Percentiles rank a stretch among this genome's conserved stretches.
Conservation (phyloP, 192 early-diverging fungal genomes). For the Allomyces javanicus region DNA sequence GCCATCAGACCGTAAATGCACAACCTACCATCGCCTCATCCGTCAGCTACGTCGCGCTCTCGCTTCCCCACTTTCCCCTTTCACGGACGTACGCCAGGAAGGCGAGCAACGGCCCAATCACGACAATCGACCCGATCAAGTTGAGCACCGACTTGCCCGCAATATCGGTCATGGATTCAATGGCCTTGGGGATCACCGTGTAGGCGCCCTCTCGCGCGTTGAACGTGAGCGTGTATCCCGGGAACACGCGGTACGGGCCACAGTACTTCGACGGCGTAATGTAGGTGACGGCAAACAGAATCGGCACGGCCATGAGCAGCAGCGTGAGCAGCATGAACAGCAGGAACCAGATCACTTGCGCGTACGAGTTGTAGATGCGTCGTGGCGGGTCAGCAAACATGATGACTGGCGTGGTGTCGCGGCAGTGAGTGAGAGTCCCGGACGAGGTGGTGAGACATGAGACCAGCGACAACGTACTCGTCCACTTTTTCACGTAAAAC, state of each 20-base stretch:
- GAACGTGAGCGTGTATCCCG: background rate
- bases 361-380: background rate
- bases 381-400: background rate
- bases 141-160: background rate
- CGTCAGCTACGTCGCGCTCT: too few species aligned
- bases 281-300: background rate
- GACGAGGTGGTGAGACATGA: too few species aligned
- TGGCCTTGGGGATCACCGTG: background rate
- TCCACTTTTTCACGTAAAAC: background rate
- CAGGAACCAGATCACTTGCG: background rate
- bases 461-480: too few species aligned
- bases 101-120: background rate
- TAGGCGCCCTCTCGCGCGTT: background rate
- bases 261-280: background rate
- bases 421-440: too few species aligned
- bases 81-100: background rate
- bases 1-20: background rate
- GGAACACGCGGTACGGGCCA: background rate
- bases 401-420: background rate
- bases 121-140: background rate
- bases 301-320: background rate
- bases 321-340: background rate
- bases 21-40: background rate
- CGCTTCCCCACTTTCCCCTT: too few species aligned
- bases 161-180: background rate